Evolutionary conservation across 2,329 filamentous ascomycete genomes (phyloP).

Genomic region (Rosellinia necatrix): DNA sequence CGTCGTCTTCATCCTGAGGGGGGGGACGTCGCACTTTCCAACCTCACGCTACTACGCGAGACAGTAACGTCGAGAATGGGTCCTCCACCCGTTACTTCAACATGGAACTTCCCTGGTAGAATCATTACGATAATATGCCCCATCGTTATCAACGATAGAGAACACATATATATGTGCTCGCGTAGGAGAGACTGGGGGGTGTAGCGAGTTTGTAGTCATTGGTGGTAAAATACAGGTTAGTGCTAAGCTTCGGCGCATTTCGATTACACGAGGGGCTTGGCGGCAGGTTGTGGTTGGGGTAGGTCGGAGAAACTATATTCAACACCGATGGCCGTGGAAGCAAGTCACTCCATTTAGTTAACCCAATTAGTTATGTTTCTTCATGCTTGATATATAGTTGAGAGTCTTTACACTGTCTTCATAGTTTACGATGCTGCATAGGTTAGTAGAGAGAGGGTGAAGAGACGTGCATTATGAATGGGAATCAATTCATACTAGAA

Average conservation of each 20-base stretch:
- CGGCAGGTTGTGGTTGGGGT: conserved; percentile 4
- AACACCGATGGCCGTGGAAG: not conserved
- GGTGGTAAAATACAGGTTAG: conserved; percentile 24
- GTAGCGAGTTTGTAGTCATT: conserved; percentile 6
- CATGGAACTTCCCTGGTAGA: not conserved
- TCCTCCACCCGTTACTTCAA: conserved; percentile 1
- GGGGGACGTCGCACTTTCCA: not conserved
- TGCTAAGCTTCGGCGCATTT: conserved; percentile 13
- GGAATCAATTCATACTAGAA: too few relatives aligned
- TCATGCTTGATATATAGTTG: too few relatives aligned
- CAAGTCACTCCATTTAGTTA: too few relatives aligned
- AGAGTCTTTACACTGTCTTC: too few relatives aligned
- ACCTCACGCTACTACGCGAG: not conserved
- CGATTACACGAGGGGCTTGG: not conserved
- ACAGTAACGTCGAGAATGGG: conserved; percentile 1
- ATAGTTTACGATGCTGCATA: too few relatives aligned
- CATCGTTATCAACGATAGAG: not conserved
- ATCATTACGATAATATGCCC: not conserved
- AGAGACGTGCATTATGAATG: too few relatives aligned
- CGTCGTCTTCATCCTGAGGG: conserved; percentile 14
- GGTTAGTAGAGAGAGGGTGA: too few relatives aligned
- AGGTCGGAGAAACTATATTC: conserved; percentile 1
- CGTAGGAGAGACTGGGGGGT: not conserved
- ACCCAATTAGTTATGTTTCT: too few relatives aligned
- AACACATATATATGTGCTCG: not conserved